Evolutionary conservation across 768 basidiomycete genomes (phyloP), one percentile per base, ranked within the genome.

Genomic region (Russula brevipes): DNA sequence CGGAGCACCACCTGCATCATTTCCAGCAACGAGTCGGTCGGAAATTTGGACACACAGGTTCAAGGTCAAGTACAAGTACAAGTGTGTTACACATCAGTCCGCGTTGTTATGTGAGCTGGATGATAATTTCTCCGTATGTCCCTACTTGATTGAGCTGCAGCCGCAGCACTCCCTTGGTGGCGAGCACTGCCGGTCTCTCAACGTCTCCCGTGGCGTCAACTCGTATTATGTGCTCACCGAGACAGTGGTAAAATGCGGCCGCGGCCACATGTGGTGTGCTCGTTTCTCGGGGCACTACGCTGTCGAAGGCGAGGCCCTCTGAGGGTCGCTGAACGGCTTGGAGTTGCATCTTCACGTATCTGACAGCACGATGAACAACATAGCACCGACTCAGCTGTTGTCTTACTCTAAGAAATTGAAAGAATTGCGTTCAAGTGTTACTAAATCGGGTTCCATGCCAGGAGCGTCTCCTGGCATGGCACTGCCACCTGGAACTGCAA

Each of bases 211-310:
- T 36, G 11, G 1, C 19, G 12, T 46, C n/a, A 36, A 41, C 1
- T 36, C 31, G 35, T 19, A 39, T 39, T 49, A 41, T 38, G 49
- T 59, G 24, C 74, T 41, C 62, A 91, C 91, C 90, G 47, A 94
- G 79, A 71, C 90, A 91, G 67, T 94, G 89, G 72, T 94, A 91
- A 72, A 94, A 86, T 4, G 85, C 91, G 16, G 88, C 83, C 9
- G 91, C 85, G 10, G 89, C 91, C 42, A 93, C 87, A 70, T 86
- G 89, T 10, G 82, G 79, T 4, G 87, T 89, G 68, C 86, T 90
- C 1, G 86, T 82, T 49, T 74, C 71, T 65, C 75, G 80, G 10
- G 89, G 89, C 10, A 85, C 87, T 39, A 93, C 79, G 38, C 78
- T 79, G 61, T 87, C 83, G 70, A 92, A 90, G 10, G 74, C 78